A percentile compares a stretch with the other conserved stretches of the same genome.
phyloP scores from a whole-genome alignment of 1,139 yeast species.

The Saccharomyces hybrid region DNA sequence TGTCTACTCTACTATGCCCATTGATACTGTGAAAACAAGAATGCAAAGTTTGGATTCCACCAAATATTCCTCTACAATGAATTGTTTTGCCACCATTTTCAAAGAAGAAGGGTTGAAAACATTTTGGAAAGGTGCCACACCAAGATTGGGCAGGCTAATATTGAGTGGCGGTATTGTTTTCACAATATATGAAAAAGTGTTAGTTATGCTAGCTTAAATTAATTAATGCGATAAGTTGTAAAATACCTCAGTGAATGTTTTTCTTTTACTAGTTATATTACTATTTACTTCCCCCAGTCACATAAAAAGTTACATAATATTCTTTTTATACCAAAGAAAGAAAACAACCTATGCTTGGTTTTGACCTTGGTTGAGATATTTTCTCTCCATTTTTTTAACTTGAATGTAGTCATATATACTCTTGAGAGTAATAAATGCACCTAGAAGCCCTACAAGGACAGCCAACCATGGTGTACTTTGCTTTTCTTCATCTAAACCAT shows the following conservation, averaged over 20 bases:
- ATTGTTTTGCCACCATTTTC: conserved; percentile 76
- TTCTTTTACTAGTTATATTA: conserved; percentile 1
- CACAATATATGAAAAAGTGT: conserved; percentile 86
- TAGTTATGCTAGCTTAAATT: conserved; percentile 43
- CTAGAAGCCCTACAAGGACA: conserved; percentile 39
- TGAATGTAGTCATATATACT: conserved; percentile 63
- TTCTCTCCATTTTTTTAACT: conserved; percentile 65
- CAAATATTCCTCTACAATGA: conserved; percentile 62
- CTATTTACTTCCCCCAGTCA: not conserved
- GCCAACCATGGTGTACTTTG: conserved; percentile 36
- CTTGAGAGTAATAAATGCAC: conserved; percentile 56
- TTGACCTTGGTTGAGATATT: conserved; percentile 19
- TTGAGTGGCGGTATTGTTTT: conserved; percentile 95
- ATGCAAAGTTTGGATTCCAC: conserved; percentile 91
- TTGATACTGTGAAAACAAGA: conserved; percentile 94
- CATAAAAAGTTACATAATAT: not conserved
- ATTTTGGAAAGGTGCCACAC: conserved; percentile 98
- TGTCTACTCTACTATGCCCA: conserved; percentile 95
- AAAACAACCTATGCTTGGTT: conserved; percentile 13
- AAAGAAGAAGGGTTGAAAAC: conserved; percentile 86
- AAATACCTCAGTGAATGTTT: not conserved
- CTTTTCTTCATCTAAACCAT: conserved; percentile 33
- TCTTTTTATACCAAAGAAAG: not conserved
- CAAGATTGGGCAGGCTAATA: conserved; percentile 84
- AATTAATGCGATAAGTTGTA: not conserved